Base-by-base conservation (phyloP, 352 stramenopile species). In the Phytophthora ramorum region DNA sequence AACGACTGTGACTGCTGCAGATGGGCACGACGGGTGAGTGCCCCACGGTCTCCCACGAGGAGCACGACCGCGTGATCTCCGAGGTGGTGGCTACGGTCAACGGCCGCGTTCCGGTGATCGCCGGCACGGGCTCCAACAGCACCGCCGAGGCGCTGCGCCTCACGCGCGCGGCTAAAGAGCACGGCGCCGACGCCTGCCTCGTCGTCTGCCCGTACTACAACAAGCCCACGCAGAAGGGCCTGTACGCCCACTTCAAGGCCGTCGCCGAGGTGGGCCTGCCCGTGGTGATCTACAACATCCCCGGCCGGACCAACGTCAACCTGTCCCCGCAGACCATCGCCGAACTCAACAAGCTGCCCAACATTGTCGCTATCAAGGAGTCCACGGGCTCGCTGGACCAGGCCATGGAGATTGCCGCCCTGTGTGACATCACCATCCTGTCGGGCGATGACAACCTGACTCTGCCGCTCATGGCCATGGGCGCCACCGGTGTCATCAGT, bases 121-220 rank as follows among this genome's bases (percentile, higher is more conserved):
- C 95, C 19, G 97, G 97, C 55, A 98, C 95, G 46, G 97, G 97
- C 55, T 98, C 97, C 48, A 99, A 97, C 87, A 97, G 82, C 78
- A 97, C 91, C 9, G 71, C 62, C 8, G 90, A 95, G 57, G 89
- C 90, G 19, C 71, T 97, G 72, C 88, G 88, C n/a, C 54, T 96
- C 57, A 97, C 91, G 19, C 76, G 83, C 32, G 85, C 87, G 17
- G 94, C 96, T 34, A 97, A 97, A 60, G 91, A 98, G 55, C 82
- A 89, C 19, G 97, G 97, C 14, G 95, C 89, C 49, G 96, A 99
- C 76, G 97, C 95, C 26, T 97, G 84, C 47, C 81, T 99, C 2
- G 86, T 99, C 30, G 97, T 99, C 4, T 98, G 96, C 61, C 97
- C 97, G 48, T 99, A 99, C 81, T 99, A 99, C 83, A 98, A 99